phyloP scores from a whole-genome alignment of 768 basidiomycete genomes.

The Mycena leptocephala region DNA sequence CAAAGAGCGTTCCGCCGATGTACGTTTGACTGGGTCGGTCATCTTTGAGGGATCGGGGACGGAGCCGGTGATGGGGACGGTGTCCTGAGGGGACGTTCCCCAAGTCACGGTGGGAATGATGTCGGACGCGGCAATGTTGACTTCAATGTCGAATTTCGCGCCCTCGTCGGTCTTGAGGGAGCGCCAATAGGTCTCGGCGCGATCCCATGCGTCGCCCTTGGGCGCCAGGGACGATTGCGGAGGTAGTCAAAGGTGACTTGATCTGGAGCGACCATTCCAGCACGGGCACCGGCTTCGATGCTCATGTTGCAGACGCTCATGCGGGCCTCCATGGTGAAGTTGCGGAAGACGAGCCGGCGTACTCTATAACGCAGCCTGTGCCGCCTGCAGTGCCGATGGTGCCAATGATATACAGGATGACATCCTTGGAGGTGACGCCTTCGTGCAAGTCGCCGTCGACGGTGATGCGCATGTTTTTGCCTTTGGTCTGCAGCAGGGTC shows the following conservation, averaged over 20 bases:
- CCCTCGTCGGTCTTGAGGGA: constrained; percentile 85
- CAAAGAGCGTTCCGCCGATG: constrained; percentile 82
- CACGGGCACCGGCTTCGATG: constrained; percentile 93
- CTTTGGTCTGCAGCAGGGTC: constrained; percentile 88
- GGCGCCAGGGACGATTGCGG: constrained; percentile 87
- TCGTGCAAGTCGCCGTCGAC: constrained; percentile 88
- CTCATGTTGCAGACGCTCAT: constrained; percentile 97
- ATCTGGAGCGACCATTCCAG: constrained; percentile 94
- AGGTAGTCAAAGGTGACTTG: constrained; percentile 91
- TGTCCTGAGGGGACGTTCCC: constrained; percentile 95
- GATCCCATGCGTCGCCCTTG: constrained; percentile 89
- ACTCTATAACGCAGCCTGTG: constrained; percentile 93
- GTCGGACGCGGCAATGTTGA: constrained; percentile 86
- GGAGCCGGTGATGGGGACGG: constrained; percentile 84
- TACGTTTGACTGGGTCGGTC: constrained; percentile 74
- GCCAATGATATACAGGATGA: constrained; percentile 93
- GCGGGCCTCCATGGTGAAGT: constrained; percentile 91
- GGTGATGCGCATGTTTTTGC: constrained; percentile 93
- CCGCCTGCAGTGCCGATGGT: constrained; percentile 95
- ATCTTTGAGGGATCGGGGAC: constrained; percentile 86
- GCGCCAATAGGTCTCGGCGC: constrained; percentile 89
- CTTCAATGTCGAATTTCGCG: constrained; percentile 88
- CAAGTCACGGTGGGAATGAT: constrained; percentile 94
- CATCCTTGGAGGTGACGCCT: constrained; percentile 92
- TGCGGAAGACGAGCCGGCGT: constrained; percentile 90